These are phyloP conservation scores for Babesia sp. DNA, from an alignment of 169 alveolate species.

Conservation along the genomic window DNA sequence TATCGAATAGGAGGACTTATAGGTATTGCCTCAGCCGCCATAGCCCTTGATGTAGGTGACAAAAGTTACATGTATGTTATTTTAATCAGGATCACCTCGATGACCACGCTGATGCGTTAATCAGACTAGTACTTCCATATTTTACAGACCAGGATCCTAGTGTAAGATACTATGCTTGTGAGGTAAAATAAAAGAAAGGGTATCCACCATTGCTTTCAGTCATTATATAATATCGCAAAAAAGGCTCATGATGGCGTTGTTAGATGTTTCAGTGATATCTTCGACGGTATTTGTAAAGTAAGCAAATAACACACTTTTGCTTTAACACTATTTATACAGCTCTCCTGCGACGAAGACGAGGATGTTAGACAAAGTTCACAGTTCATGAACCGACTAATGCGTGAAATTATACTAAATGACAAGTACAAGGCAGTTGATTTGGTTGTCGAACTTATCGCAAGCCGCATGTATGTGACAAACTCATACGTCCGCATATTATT, in stretches of 20 bases:
- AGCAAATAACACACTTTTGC: not conserved
- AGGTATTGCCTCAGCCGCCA: conserved; percentile 63
- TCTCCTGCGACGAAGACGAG: conserved; percentile 72
- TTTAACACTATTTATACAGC: conserved; percentile 11
- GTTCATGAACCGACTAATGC: conserved; percentile 68
- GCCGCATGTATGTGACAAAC: conserved; percentile 45
- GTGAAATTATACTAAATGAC: conserved; percentile 69
- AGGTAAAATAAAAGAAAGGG: conserved; percentile 28
- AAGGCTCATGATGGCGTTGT: conserved; percentile 48
- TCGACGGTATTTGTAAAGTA: conserved; percentile 74
- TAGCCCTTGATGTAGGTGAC: conserved; percentile 62
- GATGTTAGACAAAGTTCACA: conserved; percentile 75
- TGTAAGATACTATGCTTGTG: conserved; percentile 78
- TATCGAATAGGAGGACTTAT: conserved; percentile 67
- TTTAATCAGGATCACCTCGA: conserved; percentile 28
- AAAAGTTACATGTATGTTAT: not conserved
- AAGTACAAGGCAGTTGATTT: conserved; percentile 33
- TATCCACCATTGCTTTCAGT: not conserved
- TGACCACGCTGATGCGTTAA: conserved; percentile 33
- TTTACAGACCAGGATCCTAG: conserved; percentile 72
- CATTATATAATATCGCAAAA: conserved; percentile 71
- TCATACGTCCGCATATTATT: conserved; percentile 62
- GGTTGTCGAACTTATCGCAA: conserved; percentile 47
- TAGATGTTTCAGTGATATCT: conserved; percentile 62
- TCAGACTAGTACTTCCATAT: conserved; percentile 44